Base-by-base conservation (phyloP, 1,139 yeast genomes). In the Zygosaccharomyces sapae region DNA sequence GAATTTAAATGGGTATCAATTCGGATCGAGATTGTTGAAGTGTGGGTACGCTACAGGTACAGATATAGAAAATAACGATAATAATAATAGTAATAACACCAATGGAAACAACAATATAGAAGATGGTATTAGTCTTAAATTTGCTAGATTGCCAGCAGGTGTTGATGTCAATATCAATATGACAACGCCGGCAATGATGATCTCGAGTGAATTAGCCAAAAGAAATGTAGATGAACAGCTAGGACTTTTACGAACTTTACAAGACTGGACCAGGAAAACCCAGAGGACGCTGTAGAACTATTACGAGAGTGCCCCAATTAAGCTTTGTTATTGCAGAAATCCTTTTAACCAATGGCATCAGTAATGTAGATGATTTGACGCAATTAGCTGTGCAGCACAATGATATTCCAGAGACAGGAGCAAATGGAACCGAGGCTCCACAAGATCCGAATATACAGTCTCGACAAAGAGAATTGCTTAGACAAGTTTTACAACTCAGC, bases 271-370 rank as follows among this genome's bases (percentile, higher is more conserved):
- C 13, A 68, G 71, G 6, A 76, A 76, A 76, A 84, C 54, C 86
- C 89, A 0, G 73, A 74, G 9, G 73, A 84, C 51, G 85, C 86
- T 67, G 77, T 76, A 45, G 76, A 76, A 25, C 69, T 89, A 39
- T 71, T 90, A 27, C 77, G 76, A 36, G 79, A 81, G 51, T 83
- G 84, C 54, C 95, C 95, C 96, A 87, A 58, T 70, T 90, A 45
- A 72, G 87, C 1, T 88, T 84, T 62, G 94, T 96, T 0, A 70
- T 89, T 31, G 87, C 90, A 4, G 97, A 90, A 61, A 75, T 85
- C 1, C 69, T 87, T 47, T 68, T 89, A 50, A 69, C 84, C n/a
- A 64, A 68, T 41, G 61, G 68, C 2, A 59, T 63, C 30, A 59
- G 64, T 6, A 56, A 61, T 31, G 62, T 61, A 3, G 66, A 65